These are phyloP conservation scores for Primulina tabacum DNA, from an alignment of 257 asterid species.

Conservation along the genomic window DNA sequence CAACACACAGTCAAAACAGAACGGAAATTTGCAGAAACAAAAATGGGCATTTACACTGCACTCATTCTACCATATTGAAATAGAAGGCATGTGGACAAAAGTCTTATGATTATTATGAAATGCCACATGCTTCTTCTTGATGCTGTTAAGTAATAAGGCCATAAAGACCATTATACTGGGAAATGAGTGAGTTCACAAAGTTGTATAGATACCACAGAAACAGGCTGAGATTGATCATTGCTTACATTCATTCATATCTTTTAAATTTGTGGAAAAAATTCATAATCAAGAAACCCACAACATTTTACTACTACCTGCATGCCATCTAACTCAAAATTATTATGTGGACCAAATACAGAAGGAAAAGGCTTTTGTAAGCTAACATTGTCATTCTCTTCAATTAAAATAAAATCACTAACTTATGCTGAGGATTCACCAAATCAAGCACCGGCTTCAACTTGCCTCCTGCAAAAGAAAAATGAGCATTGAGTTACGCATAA, in stretches of 20 bases:
- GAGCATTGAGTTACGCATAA: conserved; percentile 22
- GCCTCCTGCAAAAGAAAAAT: conserved; percentile 51
- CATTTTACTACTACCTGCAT: neutral
- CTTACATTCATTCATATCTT: neutral
- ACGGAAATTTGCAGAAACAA: neutral
- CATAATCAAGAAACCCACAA: too few species aligned
- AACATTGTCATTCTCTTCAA: conserved; percentile 18
- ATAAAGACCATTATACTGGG: neutral
- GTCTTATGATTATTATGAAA: conserved; percentile 8
- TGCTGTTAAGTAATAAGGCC: conserved; percentile 1
- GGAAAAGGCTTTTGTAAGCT: conserved; percentile 13
- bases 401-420: conserved; percentile 56
- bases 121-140: conserved; percentile 5
- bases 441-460: conserved; percentile 66
- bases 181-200: conserved; percentile 7
- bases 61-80: conserved; percentile 1
- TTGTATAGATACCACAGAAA: neutral
- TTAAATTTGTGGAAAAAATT: neutral
- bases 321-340: neutral
- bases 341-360: conserved; percentile 16
- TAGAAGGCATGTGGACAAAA: neutral
- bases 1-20: neutral
- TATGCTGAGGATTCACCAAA: conserved; percentile 94
- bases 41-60: conserved; percentile 11
- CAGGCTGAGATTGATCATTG: neutral